Conservation (phyloP, 768 basidiomycete genomes). For the Cytidiella melzeri region DNA sequence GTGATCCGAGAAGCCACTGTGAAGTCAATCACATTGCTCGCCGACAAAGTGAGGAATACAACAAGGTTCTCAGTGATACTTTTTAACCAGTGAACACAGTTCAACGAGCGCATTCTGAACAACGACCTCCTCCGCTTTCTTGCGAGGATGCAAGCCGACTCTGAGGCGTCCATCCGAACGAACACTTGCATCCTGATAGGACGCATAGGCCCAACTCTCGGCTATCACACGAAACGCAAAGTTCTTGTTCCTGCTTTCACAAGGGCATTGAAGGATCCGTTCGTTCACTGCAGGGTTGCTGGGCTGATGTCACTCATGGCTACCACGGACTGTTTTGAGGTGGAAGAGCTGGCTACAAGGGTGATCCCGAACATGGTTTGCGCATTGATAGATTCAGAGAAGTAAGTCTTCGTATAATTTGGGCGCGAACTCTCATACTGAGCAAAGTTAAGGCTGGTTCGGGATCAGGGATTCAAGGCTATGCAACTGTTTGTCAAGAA, state of each 20-base stretch:
- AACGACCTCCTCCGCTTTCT: slow-evolving; percentile 92
- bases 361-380: slow-evolving; percentile 84
- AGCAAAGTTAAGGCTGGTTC: slow-evolving; percentile 56
- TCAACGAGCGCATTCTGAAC: slow-evolving; percentile 88
- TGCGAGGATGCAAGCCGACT: slow-evolving; percentile 88
- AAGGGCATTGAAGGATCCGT: slow-evolving; percentile 81
- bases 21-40: slow-evolving; percentile 76
- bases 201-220: slow-evolving; percentile 78
- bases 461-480: slow-evolving; percentile 95
- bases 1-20: slow-evolving; percentile 93
- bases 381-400: slow-evolving; percentile 85
- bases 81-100: slow-evolving; percentile 35
- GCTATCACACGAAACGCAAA: slow-evolving; percentile 87
- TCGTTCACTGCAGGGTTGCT: slow-evolving; percentile 90
- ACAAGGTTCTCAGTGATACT: neutral
- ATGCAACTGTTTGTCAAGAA: slow-evolving; percentile 82
- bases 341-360: slow-evolving; percentile 82
- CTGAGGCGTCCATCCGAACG: slow-evolving; percentile 92
- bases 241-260: slow-evolving; percentile 96
- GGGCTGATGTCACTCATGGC: slow-evolving; percentile 96
- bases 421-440: neutral
- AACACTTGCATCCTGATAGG: slow-evolving; percentile 97
- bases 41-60: slow-evolving; percentile 60
- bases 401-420: slow-evolving; percentile 41
- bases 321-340: slow-evolving; percentile 82